Percentiles rank a stretch among this genome's conserved stretches.
phyloP scores from a whole-genome alignment of 2,329 filamentous ascomycete genomes.

The Pseudohalonectria lignicola region DNA sequence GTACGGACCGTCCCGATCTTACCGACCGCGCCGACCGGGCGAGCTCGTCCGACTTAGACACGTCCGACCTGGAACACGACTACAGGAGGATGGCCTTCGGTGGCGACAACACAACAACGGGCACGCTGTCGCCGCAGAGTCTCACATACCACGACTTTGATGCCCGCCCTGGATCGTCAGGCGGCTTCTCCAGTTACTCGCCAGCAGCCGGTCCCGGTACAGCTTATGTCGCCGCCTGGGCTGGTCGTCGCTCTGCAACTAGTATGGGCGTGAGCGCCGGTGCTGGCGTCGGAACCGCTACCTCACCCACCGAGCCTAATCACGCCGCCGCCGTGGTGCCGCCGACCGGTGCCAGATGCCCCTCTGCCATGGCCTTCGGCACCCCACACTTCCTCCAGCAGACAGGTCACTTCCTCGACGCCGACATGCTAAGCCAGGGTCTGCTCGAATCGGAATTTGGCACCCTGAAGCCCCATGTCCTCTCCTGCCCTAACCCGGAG shows the following conservation, averaged over 20 bases:
- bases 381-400: constrained; percentile 9
- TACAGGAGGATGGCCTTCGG: constrained; percentile 38
- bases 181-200: constrained; percentile 10
- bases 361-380: no score
- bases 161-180: constrained; percentile 11
- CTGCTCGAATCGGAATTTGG: constrained; percentile 31
- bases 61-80: constrained; percentile 43
- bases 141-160: constrained; percentile 36
- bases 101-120: constrained; percentile 24
- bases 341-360: no score
- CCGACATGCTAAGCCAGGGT: constrained; percentile 36
- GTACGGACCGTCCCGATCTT: no score
- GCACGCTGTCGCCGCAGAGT: constrained; percentile 39
- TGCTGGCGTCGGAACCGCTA: no score
- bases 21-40: constrained; percentile 41
- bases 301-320: no score
- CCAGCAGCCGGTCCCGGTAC: constrained; percentile 12
- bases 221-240: no score
- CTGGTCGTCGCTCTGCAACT: neutral
- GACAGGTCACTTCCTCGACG: constrained; percentile 25
- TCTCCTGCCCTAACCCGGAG: constrained; percentile 39
- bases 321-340: no score
- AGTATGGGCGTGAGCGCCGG: no score
- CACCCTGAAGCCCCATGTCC: constrained; percentile 43
- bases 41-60: constrained; percentile 43